These are phyloP conservation scores for Suillus plorans DNA, from an alignment of 768 basidiomycete species.

Conservation along the genomic window DNA sequence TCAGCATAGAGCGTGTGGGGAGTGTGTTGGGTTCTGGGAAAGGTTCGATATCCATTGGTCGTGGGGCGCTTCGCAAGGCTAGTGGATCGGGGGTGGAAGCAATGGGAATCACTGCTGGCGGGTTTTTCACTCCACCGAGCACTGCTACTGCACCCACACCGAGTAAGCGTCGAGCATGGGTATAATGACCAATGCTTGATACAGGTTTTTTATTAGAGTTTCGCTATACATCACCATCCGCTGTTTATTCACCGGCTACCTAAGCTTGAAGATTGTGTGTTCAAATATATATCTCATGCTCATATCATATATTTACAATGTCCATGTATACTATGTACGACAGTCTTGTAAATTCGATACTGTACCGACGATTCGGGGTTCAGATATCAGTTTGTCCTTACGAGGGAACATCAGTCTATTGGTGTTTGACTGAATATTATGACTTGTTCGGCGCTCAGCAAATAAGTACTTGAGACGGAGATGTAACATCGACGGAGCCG, in stretches of 20 bases:
- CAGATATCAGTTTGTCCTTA: not conserved
- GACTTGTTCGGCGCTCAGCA: not conserved
- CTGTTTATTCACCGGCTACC: not conserved
- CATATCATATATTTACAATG: not conserved
- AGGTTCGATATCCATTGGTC: conserved; percentile 67
- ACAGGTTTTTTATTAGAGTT: not conserved
- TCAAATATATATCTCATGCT: not conserved
- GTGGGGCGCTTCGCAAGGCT: conserved; percentile 59
- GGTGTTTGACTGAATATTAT: not conserved
- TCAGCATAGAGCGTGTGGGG: conserved; percentile 57
- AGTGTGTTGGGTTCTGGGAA: conserved; percentile 35
- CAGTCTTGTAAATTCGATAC: not conserved
- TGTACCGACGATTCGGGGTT: not conserved
- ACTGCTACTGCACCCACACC: conserved; percentile 25
- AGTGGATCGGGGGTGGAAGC: conserved; percentile 77
- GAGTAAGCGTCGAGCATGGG: not conserved
- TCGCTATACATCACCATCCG: no score
- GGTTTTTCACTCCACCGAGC: conserved; percentile 68
- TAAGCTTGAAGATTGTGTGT: not conserved
- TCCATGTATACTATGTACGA: not conserved
- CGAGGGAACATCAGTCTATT: not conserved
- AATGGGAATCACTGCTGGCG: conserved; percentile 69
- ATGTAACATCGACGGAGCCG: not conserved
- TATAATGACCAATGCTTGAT: not conserved
- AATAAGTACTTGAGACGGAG: not conserved